Conservation (phyloP, 305 asterid species). For the Euphrasia arctica region DNA sequence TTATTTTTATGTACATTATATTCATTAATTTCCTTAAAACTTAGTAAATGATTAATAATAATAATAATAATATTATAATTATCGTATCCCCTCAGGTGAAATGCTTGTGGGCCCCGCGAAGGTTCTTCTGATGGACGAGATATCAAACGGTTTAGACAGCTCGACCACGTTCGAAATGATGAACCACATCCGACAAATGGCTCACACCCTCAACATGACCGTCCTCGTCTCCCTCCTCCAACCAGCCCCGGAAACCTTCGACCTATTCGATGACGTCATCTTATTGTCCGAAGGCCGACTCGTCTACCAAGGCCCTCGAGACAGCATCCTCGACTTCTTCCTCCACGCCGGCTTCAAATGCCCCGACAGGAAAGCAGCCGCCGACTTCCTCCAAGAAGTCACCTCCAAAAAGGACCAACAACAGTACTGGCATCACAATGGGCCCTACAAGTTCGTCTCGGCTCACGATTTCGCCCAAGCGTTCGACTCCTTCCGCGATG, state of each 20-base stretch:
- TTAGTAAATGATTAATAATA: not conserved
- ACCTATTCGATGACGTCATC: conserved; percentile 50
- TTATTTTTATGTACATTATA: too few species aligned
- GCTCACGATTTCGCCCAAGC: conserved; percentile 38
- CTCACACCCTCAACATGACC: conserved; percentile 39
- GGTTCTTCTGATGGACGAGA: conserved; percentile 56
- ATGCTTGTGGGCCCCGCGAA: conserved; percentile 56
- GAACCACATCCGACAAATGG: conserved; percentile 48
- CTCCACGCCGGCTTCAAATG: conserved; percentile 48
- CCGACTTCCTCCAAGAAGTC: conserved; percentile 59
- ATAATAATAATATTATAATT: not conserved
- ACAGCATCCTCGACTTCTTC: conserved; percentile 40
- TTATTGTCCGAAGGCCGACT: conserved; percentile 47
- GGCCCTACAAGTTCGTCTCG: conserved; percentile 36
- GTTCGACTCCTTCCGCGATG: conserved; percentile 40
- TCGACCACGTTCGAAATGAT: conserved; percentile 58
- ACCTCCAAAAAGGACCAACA: conserved; percentile 52
- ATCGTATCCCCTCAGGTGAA: conserved; percentile 34
- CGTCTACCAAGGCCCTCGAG: conserved; percentile 56
- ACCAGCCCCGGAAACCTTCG: conserved; percentile 56
- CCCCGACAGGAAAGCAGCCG: conserved; percentile 54
- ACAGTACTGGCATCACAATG: conserved; percentile 46
- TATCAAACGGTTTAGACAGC: conserved; percentile 61
- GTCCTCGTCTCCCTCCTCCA: conserved; percentile 51
- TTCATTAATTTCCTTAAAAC: too few species aligned